Conservation (phyloP, 352 stramenopile genomes). For the Elongisporangium undulatum region DNA sequence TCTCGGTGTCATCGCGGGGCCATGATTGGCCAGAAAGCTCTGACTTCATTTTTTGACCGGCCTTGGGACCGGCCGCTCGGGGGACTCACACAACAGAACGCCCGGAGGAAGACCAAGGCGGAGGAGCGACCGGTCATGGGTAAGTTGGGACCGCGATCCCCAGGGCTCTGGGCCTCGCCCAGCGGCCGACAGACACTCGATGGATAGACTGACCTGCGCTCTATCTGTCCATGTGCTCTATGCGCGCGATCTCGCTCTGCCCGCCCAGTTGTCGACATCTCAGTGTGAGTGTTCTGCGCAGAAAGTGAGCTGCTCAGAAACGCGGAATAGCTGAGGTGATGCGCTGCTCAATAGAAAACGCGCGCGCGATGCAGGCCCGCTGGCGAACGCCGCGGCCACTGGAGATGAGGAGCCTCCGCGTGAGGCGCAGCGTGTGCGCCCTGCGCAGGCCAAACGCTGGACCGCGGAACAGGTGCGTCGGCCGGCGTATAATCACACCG, state of each 20-base stretch:
- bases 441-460: slow-evolving; percentile 67
- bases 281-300: neutral
- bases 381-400: slow-evolving; percentile 8
- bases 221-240: neutral
- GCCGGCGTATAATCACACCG: neutral
- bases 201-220: neutral
- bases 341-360: slow-evolving; percentile 20
- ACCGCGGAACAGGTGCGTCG: slow-evolving; percentile 61
- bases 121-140: neutral
- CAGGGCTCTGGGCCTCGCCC: neutral
- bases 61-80: neutral
- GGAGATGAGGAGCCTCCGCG: slow-evolving; percentile 24
- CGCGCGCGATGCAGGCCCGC: slow-evolving; percentile 12
- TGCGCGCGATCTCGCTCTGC: neutral
- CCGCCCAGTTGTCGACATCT: neutral
- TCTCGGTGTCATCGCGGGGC: neutral
- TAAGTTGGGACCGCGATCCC: neutral
- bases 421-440: slow-evolving; percentile 39
- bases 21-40: neutral
- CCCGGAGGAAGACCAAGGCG: neutral
- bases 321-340: neutral
- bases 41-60: neutral
- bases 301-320: neutral
- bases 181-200: neutral
- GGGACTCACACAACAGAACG: neutral